Conservation (phyloP, 2,329 filamentous ascomycete genomes). For the Hypoxylon sp. region DNA sequence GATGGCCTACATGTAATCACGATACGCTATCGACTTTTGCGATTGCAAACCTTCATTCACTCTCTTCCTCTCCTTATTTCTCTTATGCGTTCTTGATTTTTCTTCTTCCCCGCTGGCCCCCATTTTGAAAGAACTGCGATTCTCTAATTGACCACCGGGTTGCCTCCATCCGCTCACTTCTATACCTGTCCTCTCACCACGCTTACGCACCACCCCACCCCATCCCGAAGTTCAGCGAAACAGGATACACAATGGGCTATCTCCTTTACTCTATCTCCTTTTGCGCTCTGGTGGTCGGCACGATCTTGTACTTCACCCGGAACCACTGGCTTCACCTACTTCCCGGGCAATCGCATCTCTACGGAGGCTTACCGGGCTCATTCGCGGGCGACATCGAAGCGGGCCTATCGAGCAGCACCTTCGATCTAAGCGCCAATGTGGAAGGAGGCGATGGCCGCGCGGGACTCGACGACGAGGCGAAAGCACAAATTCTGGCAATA, state of each 20-base stretch:
- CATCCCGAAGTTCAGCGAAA: constrained; percentile 4
- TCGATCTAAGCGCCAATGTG: constrained; percentile 86
- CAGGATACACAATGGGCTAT: constrained; percentile 73
- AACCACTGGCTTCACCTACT: constrained; percentile 79
- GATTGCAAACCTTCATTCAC: constrained; percentile 19
- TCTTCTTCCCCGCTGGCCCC: constrained; percentile 7
- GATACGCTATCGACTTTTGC: constrained; percentile 19
- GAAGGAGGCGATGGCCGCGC: constrained; percentile 81
- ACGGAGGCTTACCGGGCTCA: constrained; percentile 79
- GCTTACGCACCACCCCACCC: constrained; percentile 20
- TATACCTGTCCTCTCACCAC: constrained; percentile 13
- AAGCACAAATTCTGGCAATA: constrained; percentile 85
- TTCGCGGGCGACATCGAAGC: constrained; percentile 90
- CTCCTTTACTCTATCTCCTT: constrained; percentile 83
- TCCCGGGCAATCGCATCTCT: constrained; percentile 73
- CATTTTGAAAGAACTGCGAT: constrained; percentile 4
- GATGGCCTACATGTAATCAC: constrained; percentile 34
- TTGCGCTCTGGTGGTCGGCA: constrained; percentile 77
- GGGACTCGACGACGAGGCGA: constrained; percentile 84
- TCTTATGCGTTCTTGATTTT: constrained; percentile 15
- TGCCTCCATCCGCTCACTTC: constrained; percentile 24
- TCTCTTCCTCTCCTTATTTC: constrained; percentile 10
- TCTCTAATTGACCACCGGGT: constrained; percentile 13
- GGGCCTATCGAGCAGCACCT: constrained; percentile 84
- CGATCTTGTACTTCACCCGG: constrained; percentile 85